Conservation (phyloP, 2,329 filamentous ascomycete genomes). For the Penicillium sp. region DNA sequence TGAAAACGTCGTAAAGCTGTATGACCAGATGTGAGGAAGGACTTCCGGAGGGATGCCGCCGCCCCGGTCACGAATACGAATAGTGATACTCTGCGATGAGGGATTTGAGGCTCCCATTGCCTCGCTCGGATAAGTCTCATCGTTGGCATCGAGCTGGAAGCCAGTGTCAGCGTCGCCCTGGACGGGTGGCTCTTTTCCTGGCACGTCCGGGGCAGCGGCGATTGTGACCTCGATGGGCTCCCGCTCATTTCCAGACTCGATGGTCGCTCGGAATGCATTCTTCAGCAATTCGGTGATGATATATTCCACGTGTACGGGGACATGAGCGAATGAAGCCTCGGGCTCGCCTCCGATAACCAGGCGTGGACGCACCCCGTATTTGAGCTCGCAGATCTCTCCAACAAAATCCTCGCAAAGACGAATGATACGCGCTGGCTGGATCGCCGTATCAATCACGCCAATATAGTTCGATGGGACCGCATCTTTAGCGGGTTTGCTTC, state of each 20-base stretch:
- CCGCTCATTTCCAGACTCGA: conserved; percentile 76
- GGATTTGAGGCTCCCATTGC: conserved; percentile 36
- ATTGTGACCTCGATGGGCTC: conserved; percentile 92
- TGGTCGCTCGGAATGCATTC: conserved; percentile 91
- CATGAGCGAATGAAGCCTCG: conserved; percentile 85
- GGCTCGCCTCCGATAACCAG: conserved; percentile 82
- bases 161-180: conserved; percentile 32
- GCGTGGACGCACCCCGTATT: conserved; percentile 84
- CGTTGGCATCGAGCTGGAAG: conserved; percentile 33
- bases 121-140: conserved; percentile 36
- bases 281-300: conserved; percentile 96
- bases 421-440: conserved; percentile 79
- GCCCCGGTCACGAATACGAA: conserved; percentile 92
- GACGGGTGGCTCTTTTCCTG: conserved; percentile 35
- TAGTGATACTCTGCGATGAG: conserved; percentile 79
- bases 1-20: conserved; percentile 93
- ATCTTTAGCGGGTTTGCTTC: conserved; percentile 20
- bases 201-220: conserved; percentile 65
- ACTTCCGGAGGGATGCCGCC: conserved; percentile 87
- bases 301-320: conserved; percentile 96
- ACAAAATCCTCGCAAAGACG: conserved; percentile 87
- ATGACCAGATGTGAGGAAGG: conserved; percentile 88
- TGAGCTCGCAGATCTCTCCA: conserved; percentile 92
- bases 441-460: conserved; percentile 89
- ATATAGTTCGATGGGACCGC: conserved; percentile 66